A percentile compares a stretch with the other conserved stretches of the same genome.
These are phyloP conservation scores for Alloteropsis semialata DNA, from an alignment of 176 grass and related monocot genomes.

Conservation along the genomic window DNA sequence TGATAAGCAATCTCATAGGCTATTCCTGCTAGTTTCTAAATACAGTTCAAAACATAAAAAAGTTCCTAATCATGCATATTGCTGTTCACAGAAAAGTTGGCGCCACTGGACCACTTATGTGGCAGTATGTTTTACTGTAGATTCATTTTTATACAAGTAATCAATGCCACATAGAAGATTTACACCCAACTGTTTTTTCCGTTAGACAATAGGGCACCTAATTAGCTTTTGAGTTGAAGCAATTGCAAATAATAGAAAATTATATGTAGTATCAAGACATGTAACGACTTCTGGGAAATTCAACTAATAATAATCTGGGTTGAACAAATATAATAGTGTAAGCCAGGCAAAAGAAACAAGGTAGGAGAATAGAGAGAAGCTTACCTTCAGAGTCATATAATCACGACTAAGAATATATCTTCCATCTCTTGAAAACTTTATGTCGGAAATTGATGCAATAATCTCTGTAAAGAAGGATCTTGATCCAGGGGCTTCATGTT, in stretches of 20 bases:
- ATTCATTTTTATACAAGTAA: neutral
- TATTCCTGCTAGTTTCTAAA: slow-evolving; percentile 13
- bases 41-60: neutral
- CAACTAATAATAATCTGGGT: neutral
- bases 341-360: neutral
- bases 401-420: slow-evolving; percentile 91
- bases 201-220: neutral
- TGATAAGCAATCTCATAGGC: neutral
- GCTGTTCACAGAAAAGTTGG: neutral
- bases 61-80: slow-evolving; percentile 2
- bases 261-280: neutral
- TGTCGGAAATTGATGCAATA: slow-evolving; percentile 86
- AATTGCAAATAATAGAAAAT: neutral
- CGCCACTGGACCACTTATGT: neutral
- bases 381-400: slow-evolving; percentile 97
- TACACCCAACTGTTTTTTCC: neutral
- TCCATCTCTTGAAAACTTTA: slow-evolving; percentile 84
- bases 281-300: neutral
- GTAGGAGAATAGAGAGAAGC: neutral
- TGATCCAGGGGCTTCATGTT: slow-evolving; percentile 73
- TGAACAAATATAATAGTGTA: neutral
- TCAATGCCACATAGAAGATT: neutral
- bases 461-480: slow-evolving; percentile 96
- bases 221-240: neutral
- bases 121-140: neutral